Base-by-base conservation (phyloP, 495 filamentous ascomycete species). In the Amphirosellinia nigrospora region DNA sequence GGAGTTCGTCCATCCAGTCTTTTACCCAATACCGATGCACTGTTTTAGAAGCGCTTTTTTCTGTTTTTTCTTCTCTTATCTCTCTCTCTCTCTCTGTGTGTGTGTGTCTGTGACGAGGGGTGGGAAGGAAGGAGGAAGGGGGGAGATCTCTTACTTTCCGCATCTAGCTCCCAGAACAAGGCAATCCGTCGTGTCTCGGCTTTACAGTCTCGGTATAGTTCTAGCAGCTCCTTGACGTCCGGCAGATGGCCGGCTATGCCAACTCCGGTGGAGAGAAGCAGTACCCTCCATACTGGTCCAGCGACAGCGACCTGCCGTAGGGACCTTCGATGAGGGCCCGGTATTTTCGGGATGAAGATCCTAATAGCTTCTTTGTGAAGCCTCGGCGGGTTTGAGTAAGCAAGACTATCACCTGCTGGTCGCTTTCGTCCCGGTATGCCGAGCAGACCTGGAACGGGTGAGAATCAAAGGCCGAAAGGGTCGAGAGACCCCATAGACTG, bases 11-110 rank as follows among this genome's bases (percentile, higher is more conserved):
- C 36, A 61, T 61, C 36, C 30, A 65, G 34, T 65, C 28, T 10
- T 50, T 50, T 6, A 65, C 62, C 34, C 34, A 65, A 32, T 65
- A 50, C 62, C 43, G 43, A 52, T 65, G 34, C 34, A 50, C 43
- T 65, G 34, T 34, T 11, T 13, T 39, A 13, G 30, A 34, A 16
- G n/a, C 8, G 3, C 32, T 65, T 43, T 8, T 39, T 36, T 36
- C 34, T 8, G 8, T 36, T 36, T 8, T 3, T 36, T 36, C 34
- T 4, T 3, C 8, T 36, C 34, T 8, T 36, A 4, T 36, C 8
- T 8, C 34, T 36, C 8, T 8, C 8, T 36, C 3, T 36, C 8
- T 8, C 8, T 36, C 34, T 36, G 3, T 8, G 34, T 36, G 4
- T 8, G 4, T 8, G 4, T 36, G 4, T 36, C 34, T 4, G 34